Conservation (phyloP, 1,284 basidiomycete genomes). For the Malassezia caprae region DNA sequence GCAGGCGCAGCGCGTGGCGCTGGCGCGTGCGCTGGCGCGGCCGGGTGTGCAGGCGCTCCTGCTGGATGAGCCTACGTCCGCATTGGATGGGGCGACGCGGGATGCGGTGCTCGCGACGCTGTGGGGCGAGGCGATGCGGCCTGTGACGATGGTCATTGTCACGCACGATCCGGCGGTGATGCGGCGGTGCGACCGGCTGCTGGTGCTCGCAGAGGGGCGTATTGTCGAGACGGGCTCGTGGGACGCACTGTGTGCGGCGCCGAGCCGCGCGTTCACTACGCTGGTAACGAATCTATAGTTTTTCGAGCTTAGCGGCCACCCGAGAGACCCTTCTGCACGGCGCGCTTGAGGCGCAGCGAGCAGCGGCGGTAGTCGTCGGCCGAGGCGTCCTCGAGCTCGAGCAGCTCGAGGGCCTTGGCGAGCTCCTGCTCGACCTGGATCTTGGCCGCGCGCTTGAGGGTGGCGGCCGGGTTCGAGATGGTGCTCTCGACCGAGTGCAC, state of each 20-base stretch:
- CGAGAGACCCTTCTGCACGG: slow-evolving; percentile 45
- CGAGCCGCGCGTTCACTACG: not conserved
- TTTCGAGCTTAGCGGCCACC: slow-evolving; percentile 32
- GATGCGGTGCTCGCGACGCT: not conserved
- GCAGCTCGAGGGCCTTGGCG: slow-evolving; percentile 48
- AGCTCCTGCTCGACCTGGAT: slow-evolving; percentile 48
- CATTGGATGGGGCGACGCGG: slow-evolving; percentile 57
- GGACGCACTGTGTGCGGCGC: not conserved
- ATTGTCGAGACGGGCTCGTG: slow-evolving; percentile 68
- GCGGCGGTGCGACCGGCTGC: slow-evolving; percentile 77
- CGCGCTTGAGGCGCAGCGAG: slow-evolving; percentile 45
- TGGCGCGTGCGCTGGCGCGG: slow-evolving; percentile 74
- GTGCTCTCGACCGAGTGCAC: slow-evolving; percentile 46
- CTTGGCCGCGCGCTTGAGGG: slow-evolving; percentile 45
- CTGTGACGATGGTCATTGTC: slow-evolving; percentile 73
- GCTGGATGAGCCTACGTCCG: slow-evolving; percentile 86
- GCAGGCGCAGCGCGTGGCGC: slow-evolving; percentile 82
- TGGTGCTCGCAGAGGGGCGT: slow-evolving; percentile 67
- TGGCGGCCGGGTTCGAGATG: slow-evolving; percentile 44
- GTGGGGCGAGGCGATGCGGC: slow-evolving; percentile 38
- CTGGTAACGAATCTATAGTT: not conserved
- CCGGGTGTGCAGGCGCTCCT: slow-evolving; percentile 65
- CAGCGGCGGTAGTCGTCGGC: slow-evolving; percentile 46
- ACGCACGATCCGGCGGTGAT: slow-evolving; percentile 88
- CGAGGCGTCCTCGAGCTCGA: slow-evolving; percentile 44